A percentile compares a stretch with the other conserved stretches of the same genome.
phyloP scores from a whole-genome alignment of 2,329 filamentous ascomycete genomes.

The Fusarium torulosum region DNA sequence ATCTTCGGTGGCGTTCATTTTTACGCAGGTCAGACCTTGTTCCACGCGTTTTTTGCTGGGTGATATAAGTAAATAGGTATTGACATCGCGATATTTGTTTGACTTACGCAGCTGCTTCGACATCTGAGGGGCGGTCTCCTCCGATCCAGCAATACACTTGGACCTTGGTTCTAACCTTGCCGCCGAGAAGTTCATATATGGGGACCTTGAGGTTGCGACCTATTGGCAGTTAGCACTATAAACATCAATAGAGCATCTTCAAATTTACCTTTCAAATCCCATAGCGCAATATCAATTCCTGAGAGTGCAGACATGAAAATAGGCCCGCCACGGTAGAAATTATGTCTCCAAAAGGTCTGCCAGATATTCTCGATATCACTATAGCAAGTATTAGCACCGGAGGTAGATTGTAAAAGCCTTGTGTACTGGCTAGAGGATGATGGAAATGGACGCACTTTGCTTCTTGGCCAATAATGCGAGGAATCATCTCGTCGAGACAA shows the following conservation, averaged over 20 bases:
- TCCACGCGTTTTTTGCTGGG: conserved; percentile 13
- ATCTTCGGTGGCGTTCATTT: conserved; percentile 86
- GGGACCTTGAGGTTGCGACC: conserved; percentile 70
- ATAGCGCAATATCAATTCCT: conserved; percentile 83
- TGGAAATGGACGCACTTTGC: conserved; percentile 67
- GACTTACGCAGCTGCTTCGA: conserved; percentile 71
- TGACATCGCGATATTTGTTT: conserved; percentile 50
- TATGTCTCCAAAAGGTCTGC: conserved; percentile 77
- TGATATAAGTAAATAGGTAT: conserved; percentile 59
- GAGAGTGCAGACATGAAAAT: conserved; percentile 85
- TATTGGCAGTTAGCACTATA: conserved; percentile 15
- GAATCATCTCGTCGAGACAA: conserved; percentile 74
- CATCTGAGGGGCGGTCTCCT: conserved; percentile 76
- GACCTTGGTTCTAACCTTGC: conserved; percentile 77
- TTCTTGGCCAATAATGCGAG: conserved; percentile 73
- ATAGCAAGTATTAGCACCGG: accelerated
- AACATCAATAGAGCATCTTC: accelerated
- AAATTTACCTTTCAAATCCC: conserved; percentile 74
- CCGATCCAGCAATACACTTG: conserved; percentile 85
- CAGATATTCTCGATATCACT: conserved; percentile 86
- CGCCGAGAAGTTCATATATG: conserved; percentile 79
- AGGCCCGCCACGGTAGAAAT: conserved; percentile 82
- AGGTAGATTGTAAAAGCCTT: accelerated
- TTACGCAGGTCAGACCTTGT: conserved; percentile 72
- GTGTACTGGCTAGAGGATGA: accelerated